Base-by-base conservation (phyloP, 495 filamentous ascomycete species). In the Clohesyomyces aquaticus region DNA sequence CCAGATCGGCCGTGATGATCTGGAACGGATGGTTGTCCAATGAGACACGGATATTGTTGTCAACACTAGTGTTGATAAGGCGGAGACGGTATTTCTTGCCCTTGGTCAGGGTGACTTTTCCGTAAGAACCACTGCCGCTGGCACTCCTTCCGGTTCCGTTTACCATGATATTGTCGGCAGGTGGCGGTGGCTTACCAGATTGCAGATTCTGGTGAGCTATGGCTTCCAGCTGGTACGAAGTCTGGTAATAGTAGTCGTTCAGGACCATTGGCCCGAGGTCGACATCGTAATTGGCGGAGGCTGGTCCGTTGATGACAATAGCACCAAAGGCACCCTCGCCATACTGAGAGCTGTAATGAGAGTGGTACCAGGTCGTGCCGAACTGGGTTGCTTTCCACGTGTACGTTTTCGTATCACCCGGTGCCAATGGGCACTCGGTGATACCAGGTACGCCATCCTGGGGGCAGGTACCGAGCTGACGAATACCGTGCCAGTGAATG, bases 331-430 rank as follows among this genome's bases (percentile, higher is more conserved):
- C 66, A 38, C 75, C 75, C n/a, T 76, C 74, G 28, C 74, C 74
- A 45, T 77, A 77, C 53, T 77, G 75, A 16, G 67, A 32, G 35
- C 58, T 65, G 46, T 58, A 71, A 42, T 77, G 74, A 9, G 68
- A 72, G 67, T 77, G 75, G 53, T 76, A 77, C 75, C 75, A 77
- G 3, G 67, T 63, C 22, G 71, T 71, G 22, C 75, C 75, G 60
- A 69, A 73, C 52, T 77, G 75, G 12, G 73, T 75, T 4, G 65
- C 67, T 48, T 71, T 57, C 59, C 71, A 77, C 8, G 65, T 71
- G 51, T 77, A 77, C 0, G 65, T 71, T 57, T 70, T 74, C 4
- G 69, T 69, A 41, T 76, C 68, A 29, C 66, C 73, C 4, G 74
- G 73, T 6, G 73, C 70, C 21, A 77, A n/a, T 8, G 74, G 74